Base-by-base conservation (phyloP, 2,329 filamentous ascomycete genomes). In the Pseudopithomyces chartarum region DNA sequence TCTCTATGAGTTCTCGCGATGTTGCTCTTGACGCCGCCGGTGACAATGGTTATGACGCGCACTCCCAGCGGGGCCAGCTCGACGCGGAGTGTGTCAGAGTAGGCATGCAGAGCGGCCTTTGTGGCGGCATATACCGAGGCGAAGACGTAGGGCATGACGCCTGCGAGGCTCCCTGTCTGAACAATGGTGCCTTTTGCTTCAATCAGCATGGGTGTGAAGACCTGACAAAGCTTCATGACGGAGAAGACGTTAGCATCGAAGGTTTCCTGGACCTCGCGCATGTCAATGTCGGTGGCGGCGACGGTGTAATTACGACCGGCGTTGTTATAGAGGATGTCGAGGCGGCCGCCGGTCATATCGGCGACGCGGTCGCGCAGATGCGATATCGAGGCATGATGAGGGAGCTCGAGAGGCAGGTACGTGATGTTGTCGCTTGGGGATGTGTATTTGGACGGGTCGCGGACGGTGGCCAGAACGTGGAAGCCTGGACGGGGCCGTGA, bases 291-390 rank as follows among this genome's bases (percentile, higher is more conserved):
- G 51, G 84, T 76, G 5, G 84, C 84, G 1, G 84, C 83, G 2
- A 86, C 79, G 1, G 82, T 85, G 62, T 85, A 86, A 62, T 85
- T 82, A 12, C 79, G 68, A 6, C 80, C 81, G 54, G 84, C 84
- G 73, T 87, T 87, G 68, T 86, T 86, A 63, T 86, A 81, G 12
- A 87, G 75, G 61, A 82, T 80, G 63, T 86, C 80, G n/a, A 87
- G 76, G 46, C 78, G 80, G 19, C 79, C 80, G 8, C 72, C 73
- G 0, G 84, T 80, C 19, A 79, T 74, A 13, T 69, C 70, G 40
- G 78, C 70, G 15, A 87, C 76, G 50, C 82, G 78, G 6, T 75
- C 68, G 58, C 76, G 78, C 39, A 85, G 79, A 11, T 70, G 68
- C 22, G 73, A 70, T 55, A 87, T 80, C 56, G 79, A 84, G n/a